Percentiles rank a stretch among this genome's conserved stretches.
phyloP scores from a whole-genome alignment of 1,284 basidiomycete species.

The Malassezia pachydermatis region DNA sequence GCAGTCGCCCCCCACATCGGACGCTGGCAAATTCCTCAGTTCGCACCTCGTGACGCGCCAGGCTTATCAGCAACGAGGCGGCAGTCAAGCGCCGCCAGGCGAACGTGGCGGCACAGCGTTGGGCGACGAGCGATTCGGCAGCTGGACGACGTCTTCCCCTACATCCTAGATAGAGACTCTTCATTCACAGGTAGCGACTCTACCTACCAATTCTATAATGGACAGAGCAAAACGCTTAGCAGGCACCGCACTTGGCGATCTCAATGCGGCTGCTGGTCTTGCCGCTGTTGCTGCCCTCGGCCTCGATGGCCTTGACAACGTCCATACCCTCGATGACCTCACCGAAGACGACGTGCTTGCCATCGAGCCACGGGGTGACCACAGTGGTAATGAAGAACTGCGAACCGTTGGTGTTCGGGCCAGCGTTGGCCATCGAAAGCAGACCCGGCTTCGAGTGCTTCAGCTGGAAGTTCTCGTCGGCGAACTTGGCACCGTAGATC shows the following conservation, averaged over 20 bases:
- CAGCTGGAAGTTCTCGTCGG: slow-evolving; percentile 33
- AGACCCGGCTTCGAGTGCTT: slow-evolving; percentile 33
- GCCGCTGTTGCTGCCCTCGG: slow-evolving; percentile 32
- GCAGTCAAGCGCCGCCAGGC: slow-evolving; percentile 3
- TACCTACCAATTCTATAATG: not conserved
- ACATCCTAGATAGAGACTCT: too few species aligned
- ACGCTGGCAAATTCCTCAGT: not conserved
- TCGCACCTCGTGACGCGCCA: slow-evolving; percentile 3
- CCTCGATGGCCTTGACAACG: slow-evolving; percentile 44
- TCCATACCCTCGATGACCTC: slow-evolving; percentile 34
- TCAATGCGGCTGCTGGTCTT: slow-evolving; percentile 38
- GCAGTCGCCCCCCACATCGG: not conserved
- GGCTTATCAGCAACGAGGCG: slow-evolving; percentile 6
- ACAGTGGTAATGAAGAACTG: slow-evolving; percentile 47
- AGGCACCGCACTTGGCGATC: slow-evolving; percentile 44
- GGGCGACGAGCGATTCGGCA: slow-evolving; percentile 12
- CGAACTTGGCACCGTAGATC: slow-evolving; percentile 47
- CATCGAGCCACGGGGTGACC: slow-evolving; percentile 54
- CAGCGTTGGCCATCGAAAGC: slow-evolving; percentile 29
- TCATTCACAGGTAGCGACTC: too few species aligned
- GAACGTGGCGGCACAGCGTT: slow-evolving; percentile 12
- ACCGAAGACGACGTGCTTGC: slow-evolving; percentile 44
- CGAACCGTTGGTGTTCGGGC: slow-evolving; percentile 40
- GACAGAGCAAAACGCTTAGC: slow-evolving; percentile 20
- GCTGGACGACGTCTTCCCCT: too few species aligned